Percentiles rank a stretch among this genome's conserved stretches.
phyloP scores from a whole-genome alignment of 148 eudicot species.

The Vaccinium darrowii region DNA sequence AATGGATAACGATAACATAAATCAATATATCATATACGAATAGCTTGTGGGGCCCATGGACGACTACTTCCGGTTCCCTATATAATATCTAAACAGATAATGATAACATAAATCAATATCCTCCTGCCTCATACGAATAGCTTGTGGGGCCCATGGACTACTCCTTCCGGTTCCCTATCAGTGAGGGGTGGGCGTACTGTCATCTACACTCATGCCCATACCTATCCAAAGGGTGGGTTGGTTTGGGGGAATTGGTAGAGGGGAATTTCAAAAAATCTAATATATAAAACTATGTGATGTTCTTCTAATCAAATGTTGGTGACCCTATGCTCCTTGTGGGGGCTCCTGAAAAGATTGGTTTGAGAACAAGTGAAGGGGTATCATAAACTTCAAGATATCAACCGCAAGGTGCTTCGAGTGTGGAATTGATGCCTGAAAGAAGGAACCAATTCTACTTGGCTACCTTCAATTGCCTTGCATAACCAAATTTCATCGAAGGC shows the following conservation, averaged over 20 bases:
- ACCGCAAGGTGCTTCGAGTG: too few relatives aligned
- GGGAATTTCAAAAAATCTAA: neutral
- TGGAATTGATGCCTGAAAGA: too few relatives aligned
- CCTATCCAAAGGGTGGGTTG: neutral
- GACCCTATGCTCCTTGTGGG: neutral
- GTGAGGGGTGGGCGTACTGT: neutral
- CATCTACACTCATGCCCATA: neutral
- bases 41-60: too few relatives aligned
- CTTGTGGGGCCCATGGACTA: too few relatives aligned
- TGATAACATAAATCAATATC: too few relatives aligned
- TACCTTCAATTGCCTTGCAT: neutral
- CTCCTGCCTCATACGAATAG: too few relatives aligned
- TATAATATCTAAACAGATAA: too few relatives aligned
- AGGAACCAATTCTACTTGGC: neutral
- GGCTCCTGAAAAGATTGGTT: neutral
- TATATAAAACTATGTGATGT: neutral
- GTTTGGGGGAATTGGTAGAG: neutral
- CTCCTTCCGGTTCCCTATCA: too few relatives aligned
- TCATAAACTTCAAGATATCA: too few relatives aligned
- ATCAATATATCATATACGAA: too few relatives aligned
- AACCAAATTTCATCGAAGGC: neutral
- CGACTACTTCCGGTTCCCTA: too few relatives aligned
- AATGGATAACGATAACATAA: too few relatives aligned
- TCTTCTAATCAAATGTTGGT: neutral
- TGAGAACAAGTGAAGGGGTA: neutral